These are phyloP conservation scores for Lepraria neglecta DNA, from an alignment of 495 filamentous ascomycete genomes.

Conservation along the genomic window DNA sequence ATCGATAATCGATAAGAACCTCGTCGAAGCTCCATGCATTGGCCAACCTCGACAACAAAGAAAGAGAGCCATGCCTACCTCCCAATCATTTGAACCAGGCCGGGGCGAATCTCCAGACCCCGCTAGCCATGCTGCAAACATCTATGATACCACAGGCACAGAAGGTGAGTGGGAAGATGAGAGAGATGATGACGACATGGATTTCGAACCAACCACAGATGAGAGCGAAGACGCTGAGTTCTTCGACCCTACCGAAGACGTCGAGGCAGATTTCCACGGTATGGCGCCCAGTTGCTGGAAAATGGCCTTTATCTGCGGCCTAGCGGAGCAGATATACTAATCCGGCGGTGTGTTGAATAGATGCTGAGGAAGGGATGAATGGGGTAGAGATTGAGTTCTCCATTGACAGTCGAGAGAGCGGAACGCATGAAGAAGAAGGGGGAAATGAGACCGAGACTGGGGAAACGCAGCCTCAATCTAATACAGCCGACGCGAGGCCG, in stretches of 20 bases:
- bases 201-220: constrained; percentile 36
- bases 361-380: constrained; percentile 27
- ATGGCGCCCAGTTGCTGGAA: neutral
- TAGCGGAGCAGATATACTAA: neutral
- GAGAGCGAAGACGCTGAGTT: constrained; percentile 38
- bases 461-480: constrained; percentile 16
- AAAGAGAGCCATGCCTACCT: neutral
- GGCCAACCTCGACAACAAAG: too few relatives aligned
- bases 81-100: neutral
- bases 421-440: constrained; percentile 40
- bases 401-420: constrained; percentile 38
- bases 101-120: constrained; percentile 25
- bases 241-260: constrained; percentile 33
- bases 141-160: constrained; percentile 24
- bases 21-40: too few relatives aligned
- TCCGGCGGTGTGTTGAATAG: constrained; percentile 4
- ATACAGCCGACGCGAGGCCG: neutral
- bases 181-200: constrained; percentile 49
- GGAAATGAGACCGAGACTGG: constrained; percentile 34
- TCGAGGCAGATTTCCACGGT: constrained; percentile 43
- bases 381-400: constrained; percentile 46
- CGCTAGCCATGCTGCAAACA: constrained; percentile 25
- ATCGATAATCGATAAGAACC: too few relatives aligned
- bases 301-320: neutral
- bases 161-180: constrained; percentile 40